These are phyloP conservation scores for Lindgomyces ingoldianus DNA, from an alignment of 495 filamentous ascomycete species.

Conservation along the genomic window DNA sequence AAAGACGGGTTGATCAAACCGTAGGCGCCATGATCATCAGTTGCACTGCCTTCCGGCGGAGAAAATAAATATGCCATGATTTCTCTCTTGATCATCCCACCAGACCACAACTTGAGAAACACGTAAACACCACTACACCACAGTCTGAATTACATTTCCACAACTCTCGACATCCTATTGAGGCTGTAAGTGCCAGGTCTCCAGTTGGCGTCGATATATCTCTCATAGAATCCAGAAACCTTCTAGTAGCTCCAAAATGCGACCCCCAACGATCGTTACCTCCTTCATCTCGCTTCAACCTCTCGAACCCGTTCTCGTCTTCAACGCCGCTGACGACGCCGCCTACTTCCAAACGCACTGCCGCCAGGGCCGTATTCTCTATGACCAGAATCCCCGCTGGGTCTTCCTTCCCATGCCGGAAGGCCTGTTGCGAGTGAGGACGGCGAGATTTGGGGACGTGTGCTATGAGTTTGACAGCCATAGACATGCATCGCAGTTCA, in stretches of 20 bases:
- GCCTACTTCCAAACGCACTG: conserved; percentile 24
- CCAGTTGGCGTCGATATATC: too few relatives aligned
- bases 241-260: background rate
- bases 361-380: conserved; percentile 23
- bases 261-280: conserved; percentile 7
- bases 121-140: too few relatives aligned
- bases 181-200: too few relatives aligned
- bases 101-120: too few relatives aligned
- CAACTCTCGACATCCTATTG: too few relatives aligned
- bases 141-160: too few relatives aligned
- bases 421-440: conserved; percentile 15
- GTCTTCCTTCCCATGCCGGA: conserved; percentile 28
- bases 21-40: too few relatives aligned
- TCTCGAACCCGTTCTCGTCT: conserved; percentile 24
- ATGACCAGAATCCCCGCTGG: conserved; percentile 3
- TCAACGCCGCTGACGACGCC: conserved; percentile 14
- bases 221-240: background rate
- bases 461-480: conserved; percentile 23
- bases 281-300: conserved; percentile 20
- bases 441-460: conserved; percentile 16
- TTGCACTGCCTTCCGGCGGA: too few relatives aligned
- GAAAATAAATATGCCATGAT: too few relatives aligned
- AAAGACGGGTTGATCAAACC: too few relatives aligned
- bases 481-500: conserved; percentile 12
- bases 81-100: too few relatives aligned